These are phyloP conservation scores for Phlebopus sp. DNA, from an alignment of 1,284 basidiomycete species.

Conservation along the genomic window DNA sequence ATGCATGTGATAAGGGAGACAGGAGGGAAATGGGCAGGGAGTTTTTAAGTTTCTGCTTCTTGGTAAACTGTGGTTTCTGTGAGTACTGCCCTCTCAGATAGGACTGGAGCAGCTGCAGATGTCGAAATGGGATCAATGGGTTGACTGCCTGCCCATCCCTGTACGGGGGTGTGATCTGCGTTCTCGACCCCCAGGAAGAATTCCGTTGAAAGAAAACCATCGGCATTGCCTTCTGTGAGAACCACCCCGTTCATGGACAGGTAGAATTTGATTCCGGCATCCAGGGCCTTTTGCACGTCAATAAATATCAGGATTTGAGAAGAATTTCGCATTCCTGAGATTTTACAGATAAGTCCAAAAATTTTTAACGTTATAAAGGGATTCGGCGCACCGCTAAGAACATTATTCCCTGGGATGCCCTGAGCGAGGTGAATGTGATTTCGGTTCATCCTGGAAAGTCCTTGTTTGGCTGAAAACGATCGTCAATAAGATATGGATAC, in stretches of 20 bases:
- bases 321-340: conserved; percentile 70
- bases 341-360: background rate
- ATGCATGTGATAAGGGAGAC: too few species aligned
- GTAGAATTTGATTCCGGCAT: conserved; percentile 68
- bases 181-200: conserved; percentile 67
- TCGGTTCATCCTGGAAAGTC: conserved; percentile 80
- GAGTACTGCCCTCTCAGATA: background rate
- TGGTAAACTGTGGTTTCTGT: too few species aligned
- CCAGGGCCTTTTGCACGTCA: conserved; percentile 68
- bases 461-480: conserved; percentile 49
- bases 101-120: background rate
- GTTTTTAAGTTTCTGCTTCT: too few species aligned
- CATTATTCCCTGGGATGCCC: conserved; percentile 56
- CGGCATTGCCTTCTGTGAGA: conserved; percentile 68
- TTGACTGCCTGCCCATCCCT: conserved; percentile 32
- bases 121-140: background rate
- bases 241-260: conserved; percentile 84
- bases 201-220: conserved; percentile 51
- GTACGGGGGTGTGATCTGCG: conserved; percentile 29
- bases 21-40: too few species aligned
- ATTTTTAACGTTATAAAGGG: background rate
- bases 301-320: conserved; percentile 77
- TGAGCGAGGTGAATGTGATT: conserved; percentile 90
- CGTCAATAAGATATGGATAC: background rate
- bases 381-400: conserved; percentile 60